Evolutionary conservation across 139 green algal species (phyloP).

Genomic region (Astrephomene gubernaculifera): DNA sequence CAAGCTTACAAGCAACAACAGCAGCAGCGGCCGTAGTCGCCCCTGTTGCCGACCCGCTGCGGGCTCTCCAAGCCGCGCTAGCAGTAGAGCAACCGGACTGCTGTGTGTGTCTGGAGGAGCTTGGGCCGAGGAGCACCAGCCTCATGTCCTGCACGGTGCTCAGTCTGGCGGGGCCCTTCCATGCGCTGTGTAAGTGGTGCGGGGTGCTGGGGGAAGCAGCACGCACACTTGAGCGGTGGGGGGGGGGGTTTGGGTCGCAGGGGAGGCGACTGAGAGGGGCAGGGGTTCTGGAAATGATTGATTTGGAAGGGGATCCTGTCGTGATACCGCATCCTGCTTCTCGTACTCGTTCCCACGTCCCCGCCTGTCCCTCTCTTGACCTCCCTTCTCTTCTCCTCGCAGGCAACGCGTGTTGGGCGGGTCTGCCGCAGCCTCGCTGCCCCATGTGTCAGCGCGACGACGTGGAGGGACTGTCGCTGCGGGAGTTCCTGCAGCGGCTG

Average conservation of each 20-base stretch:
- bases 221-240: background rate
- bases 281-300: background rate
- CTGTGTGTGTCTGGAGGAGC: constrained; percentile 15
- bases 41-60: background rate
- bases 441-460: background rate
- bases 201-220: background rate
- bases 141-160: constrained; percentile 1
- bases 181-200: constrained; percentile 5
- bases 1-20: background rate
- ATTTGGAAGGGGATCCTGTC: background rate
- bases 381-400: background rate
- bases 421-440: background rate
- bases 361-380: background rate
- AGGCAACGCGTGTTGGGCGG: constrained; percentile 15
- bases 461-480: background rate
- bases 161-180: background rate
- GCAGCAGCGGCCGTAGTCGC: background rate
- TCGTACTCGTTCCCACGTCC: background rate
- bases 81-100: constrained; percentile 5
- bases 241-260: background rate
- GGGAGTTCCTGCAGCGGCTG: background rate
- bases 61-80: background rate
- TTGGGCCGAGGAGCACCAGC: background rate
- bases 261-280: background rate
- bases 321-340: background rate